Percentiles rank a stretch among this genome's conserved stretches.
These are phyloP conservation scores for Phytophthora lateralis DNA, from an alignment of 352 stramenopile genomes.

Conservation along the genomic window DNA sequence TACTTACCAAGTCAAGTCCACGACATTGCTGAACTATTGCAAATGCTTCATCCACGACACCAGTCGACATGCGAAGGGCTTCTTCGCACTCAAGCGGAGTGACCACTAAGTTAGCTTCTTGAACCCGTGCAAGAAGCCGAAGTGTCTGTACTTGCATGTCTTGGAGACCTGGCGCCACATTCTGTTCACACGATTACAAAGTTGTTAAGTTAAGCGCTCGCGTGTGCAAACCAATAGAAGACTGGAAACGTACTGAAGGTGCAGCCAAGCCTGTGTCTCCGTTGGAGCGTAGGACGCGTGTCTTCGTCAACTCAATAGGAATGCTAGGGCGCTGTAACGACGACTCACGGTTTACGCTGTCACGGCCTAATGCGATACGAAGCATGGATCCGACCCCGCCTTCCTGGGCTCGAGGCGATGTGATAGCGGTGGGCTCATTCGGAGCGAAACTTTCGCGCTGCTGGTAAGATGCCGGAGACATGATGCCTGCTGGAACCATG, in stretches of 20 bases:
- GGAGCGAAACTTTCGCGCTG: conserved; percentile 70
- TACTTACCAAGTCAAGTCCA: conserved; percentile 18
- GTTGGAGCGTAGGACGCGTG: conserved; percentile 35
- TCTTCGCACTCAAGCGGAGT: conserved; percentile 48
- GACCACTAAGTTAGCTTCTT: conserved; percentile 36
- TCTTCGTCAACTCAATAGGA: conserved; percentile 44
- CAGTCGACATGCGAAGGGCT: conserved; percentile 38
- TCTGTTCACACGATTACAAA: conserved; percentile 13
- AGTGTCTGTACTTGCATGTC: conserved; percentile 33
- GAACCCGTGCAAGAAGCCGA: conserved; percentile 33
- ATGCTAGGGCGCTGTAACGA: conserved; percentile 36
- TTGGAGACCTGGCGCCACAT: conserved; percentile 13
- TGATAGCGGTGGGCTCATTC: conserved; percentile 26
- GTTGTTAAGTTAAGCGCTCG: background rate
- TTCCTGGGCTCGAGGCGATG: conserved; percentile 42
- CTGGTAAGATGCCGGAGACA: conserved; percentile 86
- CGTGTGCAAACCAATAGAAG: background rate
- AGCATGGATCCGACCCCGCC: conserved; percentile 57
- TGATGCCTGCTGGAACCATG: conserved; percentile 44
- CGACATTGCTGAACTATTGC: conserved; percentile 18
- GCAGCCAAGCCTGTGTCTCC: conserved; percentile 20
- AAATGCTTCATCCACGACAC: conserved; percentile 42
- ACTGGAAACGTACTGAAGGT: conserved; percentile 24
- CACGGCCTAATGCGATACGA: conserved; percentile 75
- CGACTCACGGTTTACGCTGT: conserved; percentile 69